Conservation (phyloP, 768 basidiomycete species). For the Collybiopsis confluens region DNA sequence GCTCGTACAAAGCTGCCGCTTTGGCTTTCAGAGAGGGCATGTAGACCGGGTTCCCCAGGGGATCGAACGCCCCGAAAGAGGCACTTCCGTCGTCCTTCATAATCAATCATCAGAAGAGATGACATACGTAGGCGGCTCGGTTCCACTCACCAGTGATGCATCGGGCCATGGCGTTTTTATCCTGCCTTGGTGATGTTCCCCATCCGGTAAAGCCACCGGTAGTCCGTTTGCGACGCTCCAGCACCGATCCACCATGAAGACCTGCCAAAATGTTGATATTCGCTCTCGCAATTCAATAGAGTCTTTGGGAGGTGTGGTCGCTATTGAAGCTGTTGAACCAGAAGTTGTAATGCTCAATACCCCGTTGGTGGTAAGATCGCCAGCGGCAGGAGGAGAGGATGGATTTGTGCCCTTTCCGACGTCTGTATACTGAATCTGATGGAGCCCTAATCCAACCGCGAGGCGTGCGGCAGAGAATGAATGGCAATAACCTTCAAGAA, state of each 20-base stretch:
- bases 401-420: not conserved
- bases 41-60: conserved; percentile 20
- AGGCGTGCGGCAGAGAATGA: conserved; percentile 58
- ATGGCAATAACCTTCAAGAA: conserved; percentile 58
- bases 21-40: conserved; percentile 44
- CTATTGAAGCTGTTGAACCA: conserved; percentile 16
- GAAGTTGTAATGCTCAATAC: not conserved
- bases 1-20: conserved; percentile 50
- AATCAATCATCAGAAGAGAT: no score
- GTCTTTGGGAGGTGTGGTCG: conserved; percentile 32
- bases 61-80: conserved; percentile 6
- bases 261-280: conserved; percentile 56
- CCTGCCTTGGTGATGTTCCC: conserved; percentile 39
- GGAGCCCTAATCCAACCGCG: conserved; percentile 55
- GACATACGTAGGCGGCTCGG: not conserved
- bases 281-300: conserved; percentile 41
- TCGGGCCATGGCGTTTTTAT: conserved; percentile 53
- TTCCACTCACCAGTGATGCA: conserved; percentile 16
- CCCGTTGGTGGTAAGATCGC: not conserved
- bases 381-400: not conserved
- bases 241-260: conserved; percentile 57
- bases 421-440: conserved; percentile 39
- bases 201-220: conserved; percentile 49
- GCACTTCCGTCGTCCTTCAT: conserved; percentile 3
- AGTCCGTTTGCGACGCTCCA: conserved; percentile 56